These are phyloP conservation scores for Seminavis robusta DNA, from an alignment of 108 stramenopile genomes.

Conservation along the genomic window DNA sequence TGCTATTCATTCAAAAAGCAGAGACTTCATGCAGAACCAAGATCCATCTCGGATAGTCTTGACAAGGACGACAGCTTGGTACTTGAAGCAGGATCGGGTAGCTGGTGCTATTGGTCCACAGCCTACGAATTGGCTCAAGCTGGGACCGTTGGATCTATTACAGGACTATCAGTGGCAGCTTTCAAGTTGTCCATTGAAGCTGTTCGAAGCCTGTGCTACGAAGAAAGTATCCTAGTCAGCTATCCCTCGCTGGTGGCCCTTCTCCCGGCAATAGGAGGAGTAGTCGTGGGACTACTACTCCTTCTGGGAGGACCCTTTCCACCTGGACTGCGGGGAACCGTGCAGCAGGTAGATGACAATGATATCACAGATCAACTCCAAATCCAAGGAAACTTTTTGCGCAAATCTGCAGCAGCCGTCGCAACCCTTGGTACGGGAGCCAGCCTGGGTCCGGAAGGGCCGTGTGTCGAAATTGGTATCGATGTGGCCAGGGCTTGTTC, in stretches of 20 bases:
- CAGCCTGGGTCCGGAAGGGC: slow-evolving; percentile 90
- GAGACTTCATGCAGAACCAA: too few species aligned
- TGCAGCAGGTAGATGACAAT: slow-evolving; percentile 60
- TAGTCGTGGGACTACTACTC: slow-evolving; percentile 44
- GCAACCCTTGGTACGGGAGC: slow-evolving; percentile 86
- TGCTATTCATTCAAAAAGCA: too few species aligned
- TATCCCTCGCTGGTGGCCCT: slow-evolving; percentile 12
- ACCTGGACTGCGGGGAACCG: slow-evolving; percentile 62
- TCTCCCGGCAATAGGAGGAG: slow-evolving; percentile 67
- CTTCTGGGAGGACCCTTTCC: slow-evolving; percentile 53
- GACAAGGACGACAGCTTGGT: too few species aligned
- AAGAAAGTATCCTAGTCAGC: slow-evolving; percentile 14
- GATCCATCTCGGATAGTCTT: too few species aligned
- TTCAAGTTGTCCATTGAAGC: slow-evolving; percentile 74
- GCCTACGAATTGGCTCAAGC: slow-evolving; percentile 31
- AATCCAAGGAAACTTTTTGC: slow-evolving; percentile 39
- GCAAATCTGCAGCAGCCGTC: slow-evolving; percentile 76
- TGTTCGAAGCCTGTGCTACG: slow-evolving; percentile 47
- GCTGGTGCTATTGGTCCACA: slow-evolving; percentile 24
- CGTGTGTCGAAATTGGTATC: slow-evolving; percentile 82
- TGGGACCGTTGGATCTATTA: slow-evolving; percentile 54
- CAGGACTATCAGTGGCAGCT: slow-evolving; percentile 54
- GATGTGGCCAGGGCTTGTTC: slow-evolving; percentile 41
- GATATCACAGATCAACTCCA: neutral
- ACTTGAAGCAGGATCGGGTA: too few species aligned